phyloP scores from a whole-genome alignment of 108 stramenopile genomes.

The Cyclotella baltica region DNA sequence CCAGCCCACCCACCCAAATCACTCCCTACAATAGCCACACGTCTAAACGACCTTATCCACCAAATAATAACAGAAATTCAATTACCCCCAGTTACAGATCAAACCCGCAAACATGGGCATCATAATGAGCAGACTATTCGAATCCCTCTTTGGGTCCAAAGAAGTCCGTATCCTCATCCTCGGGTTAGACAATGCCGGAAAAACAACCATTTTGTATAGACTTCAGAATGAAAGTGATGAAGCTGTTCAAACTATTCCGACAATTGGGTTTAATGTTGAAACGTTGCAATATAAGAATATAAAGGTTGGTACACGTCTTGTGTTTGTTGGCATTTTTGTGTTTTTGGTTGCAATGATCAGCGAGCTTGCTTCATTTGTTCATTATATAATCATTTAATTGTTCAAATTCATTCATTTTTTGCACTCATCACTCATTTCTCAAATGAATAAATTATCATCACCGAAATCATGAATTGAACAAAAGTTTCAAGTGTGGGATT shows the following conservation, averaged over 20 bases:
- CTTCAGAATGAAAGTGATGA: conserved; percentile 93
- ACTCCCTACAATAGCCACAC: too few relatives aligned
- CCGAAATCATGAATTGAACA: background rate
- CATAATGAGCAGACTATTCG: conserved; percentile 92
- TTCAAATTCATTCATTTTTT: background rate
- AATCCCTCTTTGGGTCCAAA: conserved; percentile 95
- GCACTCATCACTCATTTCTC: background rate
- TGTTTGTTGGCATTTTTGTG: background rate
- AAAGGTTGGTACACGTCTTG: conserved; percentile 63
- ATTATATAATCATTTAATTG: background rate
- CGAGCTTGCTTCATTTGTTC: background rate
- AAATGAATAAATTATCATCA: background rate
- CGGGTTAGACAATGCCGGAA: conserved; percentile 99
- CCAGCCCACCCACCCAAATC: too few relatives aligned
- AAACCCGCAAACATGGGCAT: conserved; percentile 95
- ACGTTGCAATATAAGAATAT: conserved; percentile 99
- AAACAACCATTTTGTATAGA: conserved; percentile 98
- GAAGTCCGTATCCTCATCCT: conserved; percentile 99
- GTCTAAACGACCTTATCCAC: background rate
- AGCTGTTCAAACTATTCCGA: conserved; percentile 99
- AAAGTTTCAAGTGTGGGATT: conserved; percentile 99
- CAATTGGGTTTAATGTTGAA: conserved; percentile 99
- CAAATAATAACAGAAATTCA: too few relatives aligned
- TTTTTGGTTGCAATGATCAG: background rate
- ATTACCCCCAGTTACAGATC: too few relatives aligned